A percentile compares a stretch with the other conserved stretches of the same genome.
These are phyloP conservation scores for Phoma herbarum DNA, from an alignment of 2,329 filamentous ascomycete genomes.

Conservation along the genomic window DNA sequence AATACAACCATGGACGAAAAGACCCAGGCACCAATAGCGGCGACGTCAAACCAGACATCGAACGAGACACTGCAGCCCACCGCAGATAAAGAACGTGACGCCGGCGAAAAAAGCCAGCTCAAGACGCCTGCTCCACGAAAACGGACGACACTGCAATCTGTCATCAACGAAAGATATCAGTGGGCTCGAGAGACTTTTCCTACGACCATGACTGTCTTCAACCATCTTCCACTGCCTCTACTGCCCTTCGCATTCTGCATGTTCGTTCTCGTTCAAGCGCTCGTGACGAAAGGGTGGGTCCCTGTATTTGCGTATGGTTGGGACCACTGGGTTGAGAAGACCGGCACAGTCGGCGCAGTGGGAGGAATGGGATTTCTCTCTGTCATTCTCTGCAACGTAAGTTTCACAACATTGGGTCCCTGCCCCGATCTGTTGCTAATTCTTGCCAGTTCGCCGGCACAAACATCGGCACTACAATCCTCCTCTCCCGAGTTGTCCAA, in stretches of 20 bases:
- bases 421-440: background rate
- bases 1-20: constrained; percentile 25
- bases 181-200: constrained; percentile 77
- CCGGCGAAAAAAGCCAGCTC: background rate
- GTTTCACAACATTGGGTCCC: constrained; percentile 43
- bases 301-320: constrained; percentile 76
- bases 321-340: constrained; percentile 76
- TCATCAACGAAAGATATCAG: constrained; percentile 56
- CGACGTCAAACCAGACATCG: constrained; percentile 9
- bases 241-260: constrained; percentile 77
- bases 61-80: constrained; percentile 10
- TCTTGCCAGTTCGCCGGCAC: constrained; percentile 72
- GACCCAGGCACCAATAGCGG: constrained; percentile 4
- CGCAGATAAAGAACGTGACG: background rate
- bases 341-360: constrained; percentile 72
- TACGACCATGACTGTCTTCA: constrained; percentile 70
- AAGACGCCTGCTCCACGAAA: background rate
- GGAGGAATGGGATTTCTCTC: constrained; percentile 78
- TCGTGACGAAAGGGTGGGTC: constrained; percentile 79
- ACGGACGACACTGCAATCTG: constrained; percentile 63
- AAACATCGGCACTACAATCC: constrained; percentile 79
- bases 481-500: constrained; percentile 75
- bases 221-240: constrained; percentile 72
- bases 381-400: constrained; percentile 75
- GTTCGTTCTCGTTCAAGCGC: constrained; percentile 76